Percentiles rank a stretch among this genome's conserved stretches.
Conservation (phyloP, 495 filamentous ascomycete species). For the Cudoniella acicularis region DNA sequence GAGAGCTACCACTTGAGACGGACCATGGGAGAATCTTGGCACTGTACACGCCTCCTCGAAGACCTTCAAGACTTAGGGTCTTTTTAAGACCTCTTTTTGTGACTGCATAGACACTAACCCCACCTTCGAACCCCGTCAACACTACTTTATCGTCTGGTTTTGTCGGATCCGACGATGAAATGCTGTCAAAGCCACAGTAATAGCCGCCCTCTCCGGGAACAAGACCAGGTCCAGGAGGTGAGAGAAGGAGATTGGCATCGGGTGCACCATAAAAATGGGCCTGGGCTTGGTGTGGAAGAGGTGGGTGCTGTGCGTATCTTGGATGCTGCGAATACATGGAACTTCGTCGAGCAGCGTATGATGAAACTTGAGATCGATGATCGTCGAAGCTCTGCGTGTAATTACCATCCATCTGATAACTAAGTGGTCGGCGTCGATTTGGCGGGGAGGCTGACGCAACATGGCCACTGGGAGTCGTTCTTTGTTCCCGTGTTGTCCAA, state of each 20-base stretch:
- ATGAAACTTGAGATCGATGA: slow-evolving; percentile 39
- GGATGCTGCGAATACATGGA: slow-evolving; percentile 58
- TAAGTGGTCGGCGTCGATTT: slow-evolving; percentile 41
- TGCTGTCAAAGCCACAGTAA: slow-evolving; percentile 74
- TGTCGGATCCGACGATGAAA: slow-evolving; percentile 46
- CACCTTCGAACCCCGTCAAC: slow-evolving; percentile 71
- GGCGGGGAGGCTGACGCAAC: slow-evolving; percentile 46
- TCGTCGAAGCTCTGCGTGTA: slow-evolving; percentile 35
- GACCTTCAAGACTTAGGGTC: slow-evolving; percentile 63
- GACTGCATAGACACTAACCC: slow-evolving; percentile 66
- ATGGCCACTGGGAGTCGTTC: slow-evolving; percentile 33
- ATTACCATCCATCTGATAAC: slow-evolving; percentile 47
- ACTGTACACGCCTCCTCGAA: slow-evolving; percentile 75
- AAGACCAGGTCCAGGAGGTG: slow-evolving; percentile 45
- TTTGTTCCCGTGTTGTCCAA: slow-evolving; percentile 21
- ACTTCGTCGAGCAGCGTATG: slow-evolving; percentile 43
- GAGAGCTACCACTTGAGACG: slow-evolving; percentile 23
- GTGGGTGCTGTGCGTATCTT: slow-evolving; percentile 51
- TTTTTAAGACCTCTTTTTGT: slow-evolving; percentile 62
- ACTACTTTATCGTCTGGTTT: slow-evolving; percentile 55
- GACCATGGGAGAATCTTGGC: slow-evolving; percentile 72
- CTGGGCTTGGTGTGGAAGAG: slow-evolving; percentile 78
- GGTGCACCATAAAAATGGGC: slow-evolving; percentile 64
- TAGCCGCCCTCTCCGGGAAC: slow-evolving; percentile 61
- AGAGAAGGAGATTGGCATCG: slow-evolving; percentile 64